Evolutionary conservation across 257 asterid genomes (phyloP).

Genomic region (Jacaranda mimosifolia): DNA sequence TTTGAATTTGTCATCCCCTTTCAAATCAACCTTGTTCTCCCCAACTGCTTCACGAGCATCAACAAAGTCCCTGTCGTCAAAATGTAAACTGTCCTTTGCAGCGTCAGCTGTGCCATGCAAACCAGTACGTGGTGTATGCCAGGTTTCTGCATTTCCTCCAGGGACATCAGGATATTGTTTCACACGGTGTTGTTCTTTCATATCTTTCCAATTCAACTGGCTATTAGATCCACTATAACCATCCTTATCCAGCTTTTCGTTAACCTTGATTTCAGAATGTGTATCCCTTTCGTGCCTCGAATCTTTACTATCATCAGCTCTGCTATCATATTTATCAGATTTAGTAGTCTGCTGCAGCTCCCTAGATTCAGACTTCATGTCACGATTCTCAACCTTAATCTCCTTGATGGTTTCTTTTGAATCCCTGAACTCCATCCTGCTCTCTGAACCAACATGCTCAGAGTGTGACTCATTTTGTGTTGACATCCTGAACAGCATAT

Average conservation of each 20-base stretch:
- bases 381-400: slow-evolving; percentile 67
- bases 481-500: slow-evolving; percentile 60
- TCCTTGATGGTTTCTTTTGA: slow-evolving; percentile 63
- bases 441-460: slow-evolving; percentile 68
- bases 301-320: slow-evolving; percentile 75
- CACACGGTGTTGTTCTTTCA: slow-evolving; percentile 65
- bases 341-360: slow-evolving; percentile 66
- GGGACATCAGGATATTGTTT: slow-evolving; percentile 69
- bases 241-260: slow-evolving; percentile 74
- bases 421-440: slow-evolving; percentile 73
- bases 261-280: slow-evolving; percentile 67
- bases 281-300: slow-evolving; percentile 66
- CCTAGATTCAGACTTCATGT: slow-evolving; percentile 65
- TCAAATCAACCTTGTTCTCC: slow-evolving; percentile 79
- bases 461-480: slow-evolving; percentile 63
- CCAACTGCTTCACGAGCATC: slow-evolving; percentile 84
- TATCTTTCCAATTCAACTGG: slow-evolving; percentile 73
- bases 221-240: slow-evolving; percentile 54
- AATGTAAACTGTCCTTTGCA: slow-evolving; percentile 63
- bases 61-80: slow-evolving; percentile 60
- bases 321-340: slow-evolving; percentile 64
- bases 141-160: slow-evolving; percentile 61
- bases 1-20: slow-evolving; percentile 82
- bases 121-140: slow-evolving; percentile 64
- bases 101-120: slow-evolving; percentile 64